Conservation (phyloP, 2,329 filamentous ascomycete genomes). For the Aschersonia sp. region DNA sequence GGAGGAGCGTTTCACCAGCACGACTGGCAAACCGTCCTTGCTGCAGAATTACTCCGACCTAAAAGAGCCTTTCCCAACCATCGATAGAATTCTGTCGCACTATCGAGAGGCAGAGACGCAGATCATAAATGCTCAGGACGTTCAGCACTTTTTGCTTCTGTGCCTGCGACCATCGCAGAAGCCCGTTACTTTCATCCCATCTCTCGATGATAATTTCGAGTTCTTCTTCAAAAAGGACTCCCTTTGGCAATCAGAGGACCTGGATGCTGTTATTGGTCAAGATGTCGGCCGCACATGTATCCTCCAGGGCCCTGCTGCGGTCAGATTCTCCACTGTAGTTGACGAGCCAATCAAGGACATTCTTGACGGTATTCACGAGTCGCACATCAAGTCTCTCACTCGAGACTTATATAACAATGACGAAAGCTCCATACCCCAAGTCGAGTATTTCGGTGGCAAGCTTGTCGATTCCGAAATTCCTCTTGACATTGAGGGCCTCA, state of each 20-base stretch:
- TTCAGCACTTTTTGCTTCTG: conserved; percentile 88
- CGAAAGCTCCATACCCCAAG: conserved; percentile 59
- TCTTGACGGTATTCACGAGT: conserved; percentile 75
- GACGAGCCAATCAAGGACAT: conserved; percentile 95
- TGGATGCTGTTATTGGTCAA: conserved; percentile 89
- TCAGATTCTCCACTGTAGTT: conserved; percentile 74
- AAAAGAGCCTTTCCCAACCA: conserved; percentile 61
- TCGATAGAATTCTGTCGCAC: conserved; percentile 64
- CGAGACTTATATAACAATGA: conserved; percentile 68
- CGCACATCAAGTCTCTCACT: conserved; percentile 70
- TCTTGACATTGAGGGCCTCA: conserved; percentile 72
- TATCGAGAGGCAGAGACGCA: conserved; percentile 83
- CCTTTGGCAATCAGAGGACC: conserved; percentile 95
- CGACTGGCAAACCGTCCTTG: conserved; percentile 57
- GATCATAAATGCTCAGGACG: conserved; percentile 95
- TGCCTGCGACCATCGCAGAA: conserved; percentile 90
- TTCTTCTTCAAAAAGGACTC: conserved; percentile 99
- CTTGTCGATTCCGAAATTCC: conserved; percentile 58
- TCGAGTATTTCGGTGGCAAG: conserved; percentile 94
- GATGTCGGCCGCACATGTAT: conserved; percentile 96
- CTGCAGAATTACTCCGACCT: conserved; percentile 87
- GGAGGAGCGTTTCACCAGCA: conserved; percentile 85
- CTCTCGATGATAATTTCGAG: conserved; percentile 94
- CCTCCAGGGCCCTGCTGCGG: conserved; percentile 85
- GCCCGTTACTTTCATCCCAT: conserved; percentile 88